A percentile compares a stretch with the other conserved stretches of the same genome.
Evolutionary conservation across 192 early-diverging fungal species (phyloP).

Genomic region (Irineochytrium annulatum): DNA sequence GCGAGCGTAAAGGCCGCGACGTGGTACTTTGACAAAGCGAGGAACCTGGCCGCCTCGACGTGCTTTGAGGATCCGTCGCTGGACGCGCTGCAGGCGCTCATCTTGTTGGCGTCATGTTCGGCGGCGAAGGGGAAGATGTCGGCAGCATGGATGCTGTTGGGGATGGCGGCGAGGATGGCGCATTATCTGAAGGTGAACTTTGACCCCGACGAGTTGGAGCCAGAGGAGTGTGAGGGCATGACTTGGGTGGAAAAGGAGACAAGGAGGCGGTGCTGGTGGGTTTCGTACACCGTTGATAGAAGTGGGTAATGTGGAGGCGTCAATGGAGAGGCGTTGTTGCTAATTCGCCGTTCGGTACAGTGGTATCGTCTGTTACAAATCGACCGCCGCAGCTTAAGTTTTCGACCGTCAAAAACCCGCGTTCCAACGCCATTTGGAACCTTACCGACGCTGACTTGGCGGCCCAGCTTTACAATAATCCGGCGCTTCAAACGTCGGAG

Average conservation of each 20-base stretch:
- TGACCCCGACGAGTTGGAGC: not conserved
- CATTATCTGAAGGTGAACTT: not conserved
- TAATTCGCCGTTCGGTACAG: not conserved
- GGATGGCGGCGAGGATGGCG: not conserved
- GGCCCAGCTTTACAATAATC: not conserved
- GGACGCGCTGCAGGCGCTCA: not conserved
- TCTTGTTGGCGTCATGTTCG: not conserved
- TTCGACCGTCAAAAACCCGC: not conserved
- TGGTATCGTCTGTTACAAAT: not conserved
- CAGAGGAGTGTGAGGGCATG: not conserved
- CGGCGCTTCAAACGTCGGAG: not conserved
- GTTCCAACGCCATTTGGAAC: not conserved
- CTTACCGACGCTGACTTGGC: not conserved
- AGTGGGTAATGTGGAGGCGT: not conserved
- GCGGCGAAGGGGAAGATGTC: slow-evolving; percentile 1
- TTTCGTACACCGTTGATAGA: slow-evolving; percentile 1
- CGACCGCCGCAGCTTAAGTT: not conserved
- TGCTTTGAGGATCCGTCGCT: not conserved
- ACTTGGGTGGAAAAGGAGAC: slow-evolving; percentile 4
- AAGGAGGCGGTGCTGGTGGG: not conserved
- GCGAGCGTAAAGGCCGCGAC: not conserved
- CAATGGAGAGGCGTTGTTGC: not conserved
- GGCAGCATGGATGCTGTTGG: slow-evolving; percentile 1
- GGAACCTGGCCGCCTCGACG: not conserved
- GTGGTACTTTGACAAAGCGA: not conserved